These are phyloP conservation scores for Hypoxylon sp. DNA, from an alignment of 2,329 filamentous ascomycete species.

Conservation along the genomic window DNA sequence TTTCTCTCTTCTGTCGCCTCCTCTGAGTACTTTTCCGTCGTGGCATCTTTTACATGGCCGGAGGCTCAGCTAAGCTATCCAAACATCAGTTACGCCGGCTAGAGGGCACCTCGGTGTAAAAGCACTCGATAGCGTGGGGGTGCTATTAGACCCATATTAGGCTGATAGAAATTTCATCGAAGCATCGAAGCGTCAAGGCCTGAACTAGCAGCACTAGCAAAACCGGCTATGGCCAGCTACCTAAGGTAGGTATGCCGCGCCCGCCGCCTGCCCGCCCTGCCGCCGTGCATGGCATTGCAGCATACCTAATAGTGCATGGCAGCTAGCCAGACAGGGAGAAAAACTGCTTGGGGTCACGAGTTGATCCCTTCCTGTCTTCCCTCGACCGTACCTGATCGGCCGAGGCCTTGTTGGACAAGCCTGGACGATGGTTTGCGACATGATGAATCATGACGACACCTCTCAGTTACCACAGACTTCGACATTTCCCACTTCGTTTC, in stretches of 20 bases:
- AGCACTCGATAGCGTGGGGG: slow-evolving; percentile 18
- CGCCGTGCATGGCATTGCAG: no score
- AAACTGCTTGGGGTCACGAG: slow-evolving; percentile 27
- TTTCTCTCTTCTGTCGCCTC: background rate
- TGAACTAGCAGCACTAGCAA: slow-evolving; percentile 29
- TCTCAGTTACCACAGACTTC: background rate
- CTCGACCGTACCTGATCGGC: slow-evolving; percentile 10
- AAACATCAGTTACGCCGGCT: background rate
- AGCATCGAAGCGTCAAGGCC: slow-evolving; percentile 27
- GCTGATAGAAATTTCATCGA: slow-evolving; percentile 33
- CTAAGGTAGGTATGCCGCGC: no score
- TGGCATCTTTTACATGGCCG: background rate
- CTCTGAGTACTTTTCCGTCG: background rate
- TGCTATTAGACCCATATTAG: slow-evolving; percentile 21
- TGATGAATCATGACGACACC: slow-evolving; percentile 29
- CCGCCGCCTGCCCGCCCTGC: no score
- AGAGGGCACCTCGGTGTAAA: slow-evolving; percentile 21
- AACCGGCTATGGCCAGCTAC: no score
- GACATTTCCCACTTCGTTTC: slow-evolving; percentile 19
- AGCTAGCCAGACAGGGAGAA: slow-evolving; percentile 18
- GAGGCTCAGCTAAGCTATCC: background rate
- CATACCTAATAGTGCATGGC: no score
- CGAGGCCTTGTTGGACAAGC: slow-evolving; percentile 5
- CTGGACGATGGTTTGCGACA: slow-evolving; percentile 12
- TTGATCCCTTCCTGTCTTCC: slow-evolving; percentile 20